Base-by-base conservation (phyloP, 2,329 filamentous ascomycete genomes). In the Hymenoscyphus infarciens region DNA sequence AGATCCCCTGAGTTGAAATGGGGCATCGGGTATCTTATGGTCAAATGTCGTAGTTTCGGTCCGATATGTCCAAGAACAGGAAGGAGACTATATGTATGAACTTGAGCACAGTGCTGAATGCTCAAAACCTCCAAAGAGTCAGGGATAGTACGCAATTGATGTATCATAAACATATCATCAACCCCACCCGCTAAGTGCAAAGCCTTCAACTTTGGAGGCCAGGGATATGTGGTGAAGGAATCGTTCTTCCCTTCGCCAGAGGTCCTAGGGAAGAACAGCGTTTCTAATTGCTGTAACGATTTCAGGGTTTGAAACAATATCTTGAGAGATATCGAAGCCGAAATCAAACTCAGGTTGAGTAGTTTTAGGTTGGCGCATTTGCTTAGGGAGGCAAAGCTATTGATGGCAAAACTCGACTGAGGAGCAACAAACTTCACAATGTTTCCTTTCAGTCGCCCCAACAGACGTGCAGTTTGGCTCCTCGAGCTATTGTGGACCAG, bases 381-480 rank as follows among this genome's bases (percentile, higher is more conserved):
- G 52, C 69, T 70, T 6, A 75, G 61, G 8, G 73, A 71, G n/a
- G 73, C 72, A 45, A 75, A 73, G 19, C 67, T 70, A 60, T 75
- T 74, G 25, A 75, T 72, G 6, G 72, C 66, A 63, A 75, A 75
- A 8, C 67, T 70, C 5, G 73, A 64, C 60, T 74, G 73, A 10
- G 73, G 73, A 1, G 73, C 73, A 4, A 74, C 67, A 49, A 75
- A 75, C 60, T 71, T 69, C 53, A 73, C 68, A 2, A 75, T 64
- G 19, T 72, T 72, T 2, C 69, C 69, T 56, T 75, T 75, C 33
- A 75, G 38, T 7, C 73, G 65, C 8, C 73, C 73, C 1, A 75
- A 58, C 8, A 75, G 56, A 45, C 73, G 64, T 16, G 73, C 73
- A 2, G 73, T 75, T 19, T 74, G 61, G 39, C 69, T 72, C 52